phyloP scores from a whole-genome alignment of 345 rosid species.

The Aurinia saxatilis region DNA sequence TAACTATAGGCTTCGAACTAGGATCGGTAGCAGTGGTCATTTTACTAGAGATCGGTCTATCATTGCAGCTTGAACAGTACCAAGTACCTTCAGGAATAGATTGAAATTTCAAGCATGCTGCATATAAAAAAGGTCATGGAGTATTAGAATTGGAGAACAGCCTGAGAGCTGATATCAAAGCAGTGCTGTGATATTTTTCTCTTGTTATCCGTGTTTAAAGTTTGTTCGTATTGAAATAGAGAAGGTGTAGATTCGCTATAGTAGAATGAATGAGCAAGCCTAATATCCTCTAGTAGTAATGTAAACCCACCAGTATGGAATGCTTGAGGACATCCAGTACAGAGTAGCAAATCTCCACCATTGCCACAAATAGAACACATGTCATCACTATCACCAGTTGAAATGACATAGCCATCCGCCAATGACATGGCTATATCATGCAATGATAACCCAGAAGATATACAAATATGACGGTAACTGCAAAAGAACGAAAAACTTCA shows the following conservation, averaged over 20 bases:
- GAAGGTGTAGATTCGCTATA: background rate
- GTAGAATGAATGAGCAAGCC: background rate
- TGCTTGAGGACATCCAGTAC: slow-evolving; percentile 73
- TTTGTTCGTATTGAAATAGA: background rate
- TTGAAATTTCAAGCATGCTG: slow-evolving; percentile 70
- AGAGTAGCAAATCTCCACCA: slow-evolving; percentile 59
- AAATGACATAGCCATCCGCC: slow-evolving; percentile 59
- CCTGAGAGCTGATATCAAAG: background rate
- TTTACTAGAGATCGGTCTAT: slow-evolving; percentile 32
- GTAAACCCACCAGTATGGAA: slow-evolving; percentile 62
- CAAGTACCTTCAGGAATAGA: slow-evolving; percentile 56
- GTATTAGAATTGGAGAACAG: slow-evolving; percentile 2
- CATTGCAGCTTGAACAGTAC: slow-evolving; percentile 67
- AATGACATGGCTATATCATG: slow-evolving; percentile 76
- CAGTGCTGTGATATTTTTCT: background rate
- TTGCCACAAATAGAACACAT: slow-evolving; percentile 72
- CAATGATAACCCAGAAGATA: slow-evolving; percentile 61
- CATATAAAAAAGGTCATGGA: slow-evolving; percentile 26
- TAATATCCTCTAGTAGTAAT: background rate
- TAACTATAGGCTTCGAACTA: slow-evolving; percentile 40
- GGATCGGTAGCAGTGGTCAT: slow-evolving; percentile 33
- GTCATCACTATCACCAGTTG: slow-evolving; percentile 60
- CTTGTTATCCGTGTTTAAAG: background rate
- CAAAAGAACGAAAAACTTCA: slow-evolving; percentile 10
- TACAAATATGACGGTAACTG: slow-evolving; percentile 76